phyloP scores from a whole-genome alignment of 139 green algal species.

The Micractinium sp. region DNA sequence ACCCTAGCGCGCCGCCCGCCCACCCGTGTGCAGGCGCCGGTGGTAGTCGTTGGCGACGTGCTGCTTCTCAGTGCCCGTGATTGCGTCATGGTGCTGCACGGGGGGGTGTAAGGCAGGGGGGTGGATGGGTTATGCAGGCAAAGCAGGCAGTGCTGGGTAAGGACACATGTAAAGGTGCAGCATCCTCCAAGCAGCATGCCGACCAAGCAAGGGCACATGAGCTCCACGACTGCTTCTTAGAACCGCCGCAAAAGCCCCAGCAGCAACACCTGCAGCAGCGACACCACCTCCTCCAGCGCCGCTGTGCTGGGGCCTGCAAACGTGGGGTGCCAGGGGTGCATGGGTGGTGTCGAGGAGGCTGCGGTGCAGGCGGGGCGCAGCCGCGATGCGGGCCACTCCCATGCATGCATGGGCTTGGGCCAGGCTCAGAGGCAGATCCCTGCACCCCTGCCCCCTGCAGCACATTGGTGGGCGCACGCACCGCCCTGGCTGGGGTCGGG shows the following conservation, averaged over 20 bases:
- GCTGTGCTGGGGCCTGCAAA: constrained; percentile 38
- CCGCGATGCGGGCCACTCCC: no score
- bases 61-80: constrained; percentile 89
- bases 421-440: no score
- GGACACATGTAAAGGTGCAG: background rate
- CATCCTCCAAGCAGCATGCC: background rate
- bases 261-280: constrained; percentile 32
- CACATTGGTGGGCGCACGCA: background rate
- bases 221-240: no score
- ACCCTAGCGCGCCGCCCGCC: background rate
- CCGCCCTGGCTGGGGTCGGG: background rate
- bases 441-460: no score
- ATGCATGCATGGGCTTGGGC: background rate
- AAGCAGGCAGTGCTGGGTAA: background rate
- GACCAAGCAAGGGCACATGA: no score
- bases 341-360: background rate
- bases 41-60: constrained; percentile 88
- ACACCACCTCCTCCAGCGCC: constrained; percentile 69
- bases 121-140: constrained; percentile 24
- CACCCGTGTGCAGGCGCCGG: constrained; percentile 49
- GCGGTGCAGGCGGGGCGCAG: background rate
- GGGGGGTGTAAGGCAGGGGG: constrained; percentile 48
- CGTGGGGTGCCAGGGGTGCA: background rate
- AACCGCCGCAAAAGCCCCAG: no score
- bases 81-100: constrained; percentile 87